Conservation (phyloP, 345 rosid genomes). For the Chamaenerion angustifolium region DNA sequence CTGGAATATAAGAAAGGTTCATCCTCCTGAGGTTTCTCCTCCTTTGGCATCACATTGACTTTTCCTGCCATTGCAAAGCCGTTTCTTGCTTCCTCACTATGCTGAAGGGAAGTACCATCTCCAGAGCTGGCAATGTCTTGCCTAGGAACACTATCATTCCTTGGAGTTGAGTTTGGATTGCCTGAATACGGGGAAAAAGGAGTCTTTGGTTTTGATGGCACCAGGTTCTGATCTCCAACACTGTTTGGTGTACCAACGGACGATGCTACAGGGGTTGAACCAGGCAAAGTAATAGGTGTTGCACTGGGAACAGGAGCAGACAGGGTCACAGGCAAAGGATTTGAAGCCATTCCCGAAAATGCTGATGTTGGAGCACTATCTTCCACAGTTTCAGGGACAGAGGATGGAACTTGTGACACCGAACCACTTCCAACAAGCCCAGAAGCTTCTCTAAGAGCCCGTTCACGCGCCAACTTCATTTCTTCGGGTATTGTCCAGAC, state of each 20-base stretch:
- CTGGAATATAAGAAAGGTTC: constrained; percentile 53
- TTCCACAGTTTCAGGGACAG: constrained; percentile 30
- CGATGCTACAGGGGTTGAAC: constrained; percentile 29
- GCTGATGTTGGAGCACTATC: constrained; percentile 19
- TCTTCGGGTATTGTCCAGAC: constrained; percentile 97
- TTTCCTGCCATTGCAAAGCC: constrained; percentile 39
- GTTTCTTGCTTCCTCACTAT: constrained; percentile 53
- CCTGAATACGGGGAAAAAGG: constrained; percentile 3
- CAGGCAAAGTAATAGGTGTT: constrained; percentile 25
- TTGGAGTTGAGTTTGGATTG: constrained; percentile 16
- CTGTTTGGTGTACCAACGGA: constrained; percentile 16
- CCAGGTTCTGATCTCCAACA: constrained; percentile 16
- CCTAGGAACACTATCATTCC: constrained; percentile 12
- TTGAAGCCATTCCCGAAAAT: constrained; percentile 30
- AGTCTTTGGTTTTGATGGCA: constrained; percentile 16
- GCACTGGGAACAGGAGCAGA: constrained; percentile 25
- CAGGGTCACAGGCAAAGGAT: constrained; percentile 45
- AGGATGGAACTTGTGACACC: constrained; percentile 24
- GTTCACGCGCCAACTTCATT: constrained; percentile 93
- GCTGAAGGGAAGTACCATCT: too few species aligned
- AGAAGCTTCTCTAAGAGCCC: constrained; percentile 43
- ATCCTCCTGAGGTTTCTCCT: constrained; percentile 61
- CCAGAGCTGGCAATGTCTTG: constrained; percentile 26
- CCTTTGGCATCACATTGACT: constrained; percentile 31
- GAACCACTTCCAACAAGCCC: constrained; percentile 28